Evolutionary conservation across 768 basidiomycete genomes (phyloP).

Genomic region (Psilocybe cubensis): DNA sequence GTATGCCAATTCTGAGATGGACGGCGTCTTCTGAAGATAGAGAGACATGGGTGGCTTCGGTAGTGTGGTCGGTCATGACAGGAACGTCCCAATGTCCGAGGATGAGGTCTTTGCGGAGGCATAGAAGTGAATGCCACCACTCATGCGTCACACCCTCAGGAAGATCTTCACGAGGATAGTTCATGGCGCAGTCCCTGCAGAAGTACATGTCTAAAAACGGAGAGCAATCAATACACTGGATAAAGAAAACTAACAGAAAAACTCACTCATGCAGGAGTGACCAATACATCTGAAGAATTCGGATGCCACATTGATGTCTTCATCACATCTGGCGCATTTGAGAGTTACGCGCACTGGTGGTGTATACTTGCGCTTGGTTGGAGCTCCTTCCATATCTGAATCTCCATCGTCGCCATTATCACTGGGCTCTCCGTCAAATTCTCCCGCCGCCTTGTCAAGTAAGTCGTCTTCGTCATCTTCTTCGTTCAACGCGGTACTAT

Average conservation of each 20-base stretch:
- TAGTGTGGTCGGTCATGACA: neutral
- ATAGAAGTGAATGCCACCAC: conserved; percentile 5
- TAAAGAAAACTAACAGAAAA: neutral
- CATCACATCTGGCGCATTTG: neutral
- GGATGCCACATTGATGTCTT: neutral
- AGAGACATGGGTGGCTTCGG: neutral
- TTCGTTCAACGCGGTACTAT: neutral
- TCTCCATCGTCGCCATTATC: neutral
- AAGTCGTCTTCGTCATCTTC: neutral
- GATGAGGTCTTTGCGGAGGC: neutral
- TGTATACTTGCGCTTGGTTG: neutral
- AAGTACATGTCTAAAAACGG: neutral
- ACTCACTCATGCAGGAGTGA: conserved; percentile 1
- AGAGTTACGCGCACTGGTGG: neutral
- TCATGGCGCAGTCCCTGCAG: neutral
- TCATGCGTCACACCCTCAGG: neutral
- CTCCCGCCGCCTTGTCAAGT: neutral
- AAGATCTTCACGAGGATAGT: neutral
- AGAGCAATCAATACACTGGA: too few relatives aligned
- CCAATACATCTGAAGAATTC: conserved; percentile 4
- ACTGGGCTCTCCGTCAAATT: neutral
- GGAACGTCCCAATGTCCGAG: neutral
- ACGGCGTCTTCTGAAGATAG: neutral
- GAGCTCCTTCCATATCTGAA: neutral
- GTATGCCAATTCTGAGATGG: neutral